These are phyloP conservation scores for Colletotrichum sp. DNA, from an alignment of 2,329 filamentous ascomycete genomes.

Conservation along the genomic window DNA sequence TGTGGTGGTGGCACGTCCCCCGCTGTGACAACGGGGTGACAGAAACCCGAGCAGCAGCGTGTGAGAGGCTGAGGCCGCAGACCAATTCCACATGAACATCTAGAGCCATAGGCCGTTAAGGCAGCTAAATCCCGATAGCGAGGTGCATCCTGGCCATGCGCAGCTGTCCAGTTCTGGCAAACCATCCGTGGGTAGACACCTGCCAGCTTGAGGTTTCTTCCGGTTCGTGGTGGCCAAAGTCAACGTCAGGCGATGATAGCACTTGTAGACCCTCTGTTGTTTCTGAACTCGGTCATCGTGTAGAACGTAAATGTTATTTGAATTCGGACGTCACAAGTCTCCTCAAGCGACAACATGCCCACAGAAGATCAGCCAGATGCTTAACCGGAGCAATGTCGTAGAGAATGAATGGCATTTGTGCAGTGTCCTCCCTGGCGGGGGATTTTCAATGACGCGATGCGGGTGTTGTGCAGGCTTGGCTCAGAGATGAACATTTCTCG, in stretches of 20 bases:
- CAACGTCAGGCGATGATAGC: not conserved
- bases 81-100: not conserved
- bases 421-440: not conserved
- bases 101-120: not conserved
- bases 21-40: conserved; percentile 19
- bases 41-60: not conserved
- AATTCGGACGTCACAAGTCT: not conserved
- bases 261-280: not conserved
- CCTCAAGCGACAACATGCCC: not conserved
- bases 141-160: not conserved
- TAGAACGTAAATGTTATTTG: not conserved
- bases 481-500: conserved; percentile 8
- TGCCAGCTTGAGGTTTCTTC: not conserved
- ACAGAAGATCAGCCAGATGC: not conserved
- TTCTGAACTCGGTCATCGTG: not conserved
- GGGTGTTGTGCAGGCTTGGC: not conserved
- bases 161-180: not conserved
- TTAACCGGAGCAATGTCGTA: not conserved
- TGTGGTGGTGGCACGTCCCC: conserved; percentile 9
- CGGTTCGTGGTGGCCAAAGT: not conserved
- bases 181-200: not conserved
- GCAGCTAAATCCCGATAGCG: not conserved
- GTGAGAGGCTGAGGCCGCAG: not conserved
- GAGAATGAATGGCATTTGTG: not conserved
- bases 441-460: not conserved